Percentiles rank a stretch among this genome's conserved stretches.
These are phyloP conservation scores for Daldinia grandis DNA, from an alignment of 495 filamentous ascomycete genomes.

Conservation along the genomic window DNA sequence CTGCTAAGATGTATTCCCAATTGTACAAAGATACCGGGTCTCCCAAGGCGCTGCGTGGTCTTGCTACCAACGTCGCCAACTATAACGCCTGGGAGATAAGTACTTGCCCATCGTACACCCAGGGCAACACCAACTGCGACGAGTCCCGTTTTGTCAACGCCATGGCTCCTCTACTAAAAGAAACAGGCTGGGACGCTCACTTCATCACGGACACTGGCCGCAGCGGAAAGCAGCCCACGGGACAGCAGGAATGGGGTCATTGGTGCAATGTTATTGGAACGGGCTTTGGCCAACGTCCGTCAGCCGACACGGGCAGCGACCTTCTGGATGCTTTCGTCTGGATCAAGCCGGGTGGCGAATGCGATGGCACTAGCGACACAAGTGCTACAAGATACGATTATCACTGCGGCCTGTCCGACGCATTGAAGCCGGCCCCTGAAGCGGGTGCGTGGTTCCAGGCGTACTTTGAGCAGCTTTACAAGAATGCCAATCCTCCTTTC, in stretches of 20 bases:
- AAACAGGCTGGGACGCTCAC: slow-evolving; percentile 67
- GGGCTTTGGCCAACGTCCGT: slow-evolving; percentile 44
- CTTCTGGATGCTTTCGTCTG: slow-evolving; percentile 78
- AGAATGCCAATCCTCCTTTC: slow-evolving; percentile 65
- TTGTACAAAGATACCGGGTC: slow-evolving; percentile 67
- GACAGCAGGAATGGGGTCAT: slow-evolving; percentile 72
- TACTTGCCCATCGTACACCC: slow-evolving; percentile 65
- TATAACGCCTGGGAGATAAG: slow-evolving; percentile 68
- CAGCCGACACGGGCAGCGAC: slow-evolving; percentile 66
- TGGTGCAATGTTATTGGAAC: slow-evolving; percentile 79
- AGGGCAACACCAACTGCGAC: slow-evolving; percentile 60
- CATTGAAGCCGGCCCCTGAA: slow-evolving; percentile 67
- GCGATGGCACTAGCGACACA: slow-evolving; percentile 71
- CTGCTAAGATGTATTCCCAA: slow-evolving; percentile 66
- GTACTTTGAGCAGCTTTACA: slow-evolving; percentile 71
- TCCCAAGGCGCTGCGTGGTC: slow-evolving; percentile 68
- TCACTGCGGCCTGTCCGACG: slow-evolving; percentile 65
- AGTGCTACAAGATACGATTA: slow-evolving; percentile 65
- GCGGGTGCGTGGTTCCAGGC: slow-evolving; percentile 78
- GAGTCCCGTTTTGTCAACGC: slow-evolving; percentile 73
- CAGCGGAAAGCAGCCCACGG: slow-evolving; percentile 58
- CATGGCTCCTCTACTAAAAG: slow-evolving; percentile 65
- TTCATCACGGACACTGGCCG: slow-evolving; percentile 65
- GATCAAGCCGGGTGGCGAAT: slow-evolving; percentile 79
- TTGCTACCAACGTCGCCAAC: slow-evolving; percentile 80